Conservation (phyloP, 805 yeast genomes). For the Hanseniaspora guilliermondii region DNA sequence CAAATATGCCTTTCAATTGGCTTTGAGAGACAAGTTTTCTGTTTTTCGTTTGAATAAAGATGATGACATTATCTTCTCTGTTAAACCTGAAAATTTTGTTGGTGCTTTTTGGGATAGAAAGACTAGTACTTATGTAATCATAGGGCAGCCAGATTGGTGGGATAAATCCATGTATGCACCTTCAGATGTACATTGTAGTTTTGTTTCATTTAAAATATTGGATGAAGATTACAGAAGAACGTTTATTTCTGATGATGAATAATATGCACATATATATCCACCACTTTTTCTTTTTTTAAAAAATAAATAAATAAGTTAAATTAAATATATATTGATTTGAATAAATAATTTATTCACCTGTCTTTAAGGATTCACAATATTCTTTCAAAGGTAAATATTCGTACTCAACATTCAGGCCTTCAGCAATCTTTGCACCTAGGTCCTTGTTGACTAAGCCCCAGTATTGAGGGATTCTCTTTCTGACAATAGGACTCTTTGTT, state of each 20-base stretch:
- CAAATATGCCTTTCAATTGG: background rate
- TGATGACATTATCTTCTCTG: background rate
- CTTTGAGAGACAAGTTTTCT: background rate
- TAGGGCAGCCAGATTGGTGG: slow-evolving; percentile 3
- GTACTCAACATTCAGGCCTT: slow-evolving; percentile 32
- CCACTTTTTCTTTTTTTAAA: background rate
- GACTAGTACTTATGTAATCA: background rate
- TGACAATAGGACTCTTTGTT: slow-evolving; percentile 25
- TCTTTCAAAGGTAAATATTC: slow-evolving; percentile 27
- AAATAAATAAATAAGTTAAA: background rate
- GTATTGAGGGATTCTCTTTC: slow-evolving; percentile 31
- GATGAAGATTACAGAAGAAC: background rate
- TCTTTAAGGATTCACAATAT: slow-evolving; percentile 18
- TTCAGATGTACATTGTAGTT: background rate
- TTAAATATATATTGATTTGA: background rate
- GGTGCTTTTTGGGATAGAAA: slow-evolving; percentile 2
- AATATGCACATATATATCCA: background rate
- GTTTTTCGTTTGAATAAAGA: background rate
- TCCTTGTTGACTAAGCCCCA: slow-evolving; percentile 34
- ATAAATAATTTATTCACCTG: background rate
- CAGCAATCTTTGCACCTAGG: slow-evolving; percentile 32
- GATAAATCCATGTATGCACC: background rate
- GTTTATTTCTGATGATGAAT: background rate
- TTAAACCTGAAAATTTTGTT: background rate
- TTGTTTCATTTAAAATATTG: background rate